Evolutionary conservation across 148 eudicot species (phyloP), one percentile per base, ranked within the genome.

Genomic region (Cornus florida): DNA sequence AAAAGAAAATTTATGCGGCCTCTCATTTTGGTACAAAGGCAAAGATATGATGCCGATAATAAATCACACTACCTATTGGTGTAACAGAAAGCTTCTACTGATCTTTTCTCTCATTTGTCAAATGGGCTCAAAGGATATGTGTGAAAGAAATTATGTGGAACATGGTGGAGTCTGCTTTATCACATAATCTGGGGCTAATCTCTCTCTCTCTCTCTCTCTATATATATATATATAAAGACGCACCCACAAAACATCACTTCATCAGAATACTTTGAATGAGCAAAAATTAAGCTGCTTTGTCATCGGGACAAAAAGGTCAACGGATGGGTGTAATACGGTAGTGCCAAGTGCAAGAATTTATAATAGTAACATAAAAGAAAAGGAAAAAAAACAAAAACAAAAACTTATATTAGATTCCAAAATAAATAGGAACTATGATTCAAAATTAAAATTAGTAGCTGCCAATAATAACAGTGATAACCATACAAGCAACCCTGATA

Each of bases 401-500:
- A 35, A 28, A 53, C 23, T 33, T 35, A 35, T 74, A 68, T 75
- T 10, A 69, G 23, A 39, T 67, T 71, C 35, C 33, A 28, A 43
- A 6, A 43, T 24, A 75, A 81, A 6, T 53, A 77, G 59, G 64
- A 67, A 62, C 39, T 78, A 41, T 59, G 65, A 73, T 72, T 73
- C 71, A 67, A 84, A 78, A 79, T 78, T 38, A 75, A 28, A 71
- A 48, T 41, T 57, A 31, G 80, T 14, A 72, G n/a, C 46, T 32
- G 81, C 73, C 76, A 79, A 46, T 80, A 79, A 82, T 75, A 82
- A 81, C 83, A 73, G 80, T 35, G 75, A 78, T 60, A 72, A 70
- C 79, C 77, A 76, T 82, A 86, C 80, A 81, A 80, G 85, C 83
- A 86, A 74, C 87, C 56, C 41, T 35, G 33, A 79, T 71, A 80